Base-by-base conservation (phyloP, 352 stramenopile genomes). In the Globisporangium recalcitrans region DNA sequence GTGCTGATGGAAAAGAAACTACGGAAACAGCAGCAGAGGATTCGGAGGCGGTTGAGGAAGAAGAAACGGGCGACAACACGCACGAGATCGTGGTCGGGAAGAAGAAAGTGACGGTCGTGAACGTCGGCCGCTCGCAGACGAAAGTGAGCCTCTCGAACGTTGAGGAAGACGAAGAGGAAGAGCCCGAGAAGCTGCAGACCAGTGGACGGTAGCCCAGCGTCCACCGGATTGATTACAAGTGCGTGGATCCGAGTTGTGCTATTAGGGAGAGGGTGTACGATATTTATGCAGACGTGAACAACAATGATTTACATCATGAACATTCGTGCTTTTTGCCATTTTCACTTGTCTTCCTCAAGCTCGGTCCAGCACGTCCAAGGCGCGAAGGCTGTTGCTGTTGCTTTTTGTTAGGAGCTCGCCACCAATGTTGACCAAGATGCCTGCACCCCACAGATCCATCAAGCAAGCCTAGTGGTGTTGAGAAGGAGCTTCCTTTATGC, bases 31-130 rank as follows among this genome's bases (percentile, higher is more conserved):
- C 6, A 31, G 21, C 4, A 34, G 46, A 46, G 8, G 27, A 57
- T 9, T 46, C n/a, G 14, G 48, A 31, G 32, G 47, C n/a, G n/a
- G n/a, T n/a, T n/a, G n/a, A n/a, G n/a, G n/a, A n/a, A n/a, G n/a
- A n/a, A n/a, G n/a, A 58, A 7, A 31, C 26, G n/a, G 63, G 78
- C 11, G 61, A 62, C 9, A 59, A 38, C 42, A 62, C 54, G 62
- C 63, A 69, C n/a, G 58, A 70, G 44, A 65, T 78, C 26, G 38
- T 83, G 11, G 40, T 80, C 11, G 68, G 62, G 13, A 56, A 52
- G 7, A 68, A 67, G 49, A 73, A 82, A 51, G 77, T 87, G 44
- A 83, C 73, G 14, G 58, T 87, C 21, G 67, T 80, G 55, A 71
- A 82, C 38, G 63, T 83, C 26, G 68, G 75, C 27, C 65, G 65